Evolutionary conservation across 2,329 filamentous ascomycete genomes (phyloP), one percentile per base, ranked within the genome.

Genomic region (Neofusicoccum cordaticola): DNA sequence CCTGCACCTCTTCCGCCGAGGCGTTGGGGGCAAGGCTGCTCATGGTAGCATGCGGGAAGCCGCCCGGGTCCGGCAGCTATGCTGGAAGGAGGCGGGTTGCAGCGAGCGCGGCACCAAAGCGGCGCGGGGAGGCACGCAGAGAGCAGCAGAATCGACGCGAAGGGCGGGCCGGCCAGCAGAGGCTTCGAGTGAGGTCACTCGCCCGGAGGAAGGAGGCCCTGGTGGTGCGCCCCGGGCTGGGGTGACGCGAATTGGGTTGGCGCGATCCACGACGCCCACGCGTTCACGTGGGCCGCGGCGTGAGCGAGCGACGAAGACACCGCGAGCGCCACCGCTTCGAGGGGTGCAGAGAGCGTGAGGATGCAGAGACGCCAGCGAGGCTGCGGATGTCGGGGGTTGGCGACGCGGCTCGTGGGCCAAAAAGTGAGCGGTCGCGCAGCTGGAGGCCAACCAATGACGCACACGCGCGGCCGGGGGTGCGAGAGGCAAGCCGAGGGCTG

Each of bases 1-100:
- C 31, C 37, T 63, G 48, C 17, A 62, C 15, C n/a, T 64, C 51
- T 15, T 64, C 51, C 17, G 35, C 44, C 34, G 62, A 48, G 11
- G 51, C 42, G 51, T 41, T 39, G 17, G 42, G 42, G 8, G 51
- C 42, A n/a, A 57, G 62, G 35, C 44, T 57, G 19, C 41, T 57
- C 62, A 64, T 64, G 62, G 19, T 48, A 4, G 51, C 35, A 47
- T 47, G 57, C 57, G 44, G 17, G 15, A 47, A 42, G 37, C 51
- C 35, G 51, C 37, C 35, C 35, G 35, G 52, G n/a, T 56, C 35
- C 11, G 51, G 35, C 35, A 17, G 52, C 19, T 27, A 22, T 11
- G 39, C 17, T 8, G 37, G 19, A 31, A 31, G 27, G 27, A 31
- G 27, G 27, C 27, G 27, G 27, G 27, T 31, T 7, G 27, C 27